These are phyloP conservation scores for Corinectria fuckeliana DNA, from an alignment of 2,329 filamentous ascomycete genomes.

Conservation along the genomic window DNA sequence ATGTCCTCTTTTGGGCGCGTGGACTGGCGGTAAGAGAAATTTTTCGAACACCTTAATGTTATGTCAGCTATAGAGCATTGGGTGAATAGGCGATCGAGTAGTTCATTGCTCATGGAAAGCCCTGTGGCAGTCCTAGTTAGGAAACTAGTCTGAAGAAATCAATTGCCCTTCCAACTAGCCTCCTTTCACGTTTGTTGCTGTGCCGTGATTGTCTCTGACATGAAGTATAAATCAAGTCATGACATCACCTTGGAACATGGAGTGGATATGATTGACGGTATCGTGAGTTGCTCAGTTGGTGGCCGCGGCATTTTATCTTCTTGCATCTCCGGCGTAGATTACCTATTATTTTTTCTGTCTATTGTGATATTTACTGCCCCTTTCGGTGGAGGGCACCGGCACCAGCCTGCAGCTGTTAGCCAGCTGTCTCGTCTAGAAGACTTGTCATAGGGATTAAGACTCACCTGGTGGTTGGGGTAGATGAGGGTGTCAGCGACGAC, in stretches of 20 bases:
- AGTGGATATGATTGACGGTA: background rate
- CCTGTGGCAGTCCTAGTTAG: background rate
- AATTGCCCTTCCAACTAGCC: too few relatives aligned
- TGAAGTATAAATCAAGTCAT: too few relatives aligned
- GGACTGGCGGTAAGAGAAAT: constrained; percentile 51
- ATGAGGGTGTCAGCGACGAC: constrained; percentile 87
- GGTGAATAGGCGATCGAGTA: background rate
- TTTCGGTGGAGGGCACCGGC: constrained; percentile 44
- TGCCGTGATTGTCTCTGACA: too few relatives aligned
- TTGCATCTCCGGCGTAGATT: background rate
- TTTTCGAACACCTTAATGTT: constrained; percentile 46
- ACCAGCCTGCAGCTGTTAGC: constrained; percentile 38
- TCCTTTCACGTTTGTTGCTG: background rate
- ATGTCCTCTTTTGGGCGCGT: constrained; percentile 38
- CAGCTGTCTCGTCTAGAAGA: background rate
- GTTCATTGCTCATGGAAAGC: too few relatives aligned
- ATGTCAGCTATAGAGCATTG: background rate
- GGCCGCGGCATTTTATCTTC: background rate
- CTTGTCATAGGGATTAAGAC: background rate
- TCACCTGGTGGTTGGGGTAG: constrained; percentile 88
- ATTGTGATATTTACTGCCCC: constrained; percentile 10
- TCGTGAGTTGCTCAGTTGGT: background rate
- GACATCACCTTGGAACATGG: background rate
- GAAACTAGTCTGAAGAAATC: background rate
- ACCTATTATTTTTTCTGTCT: constrained; percentile 3